Conservation (phyloP, 2,329 filamentous ascomycete species). For the Trichophyton mentagrophytes region DNA sequence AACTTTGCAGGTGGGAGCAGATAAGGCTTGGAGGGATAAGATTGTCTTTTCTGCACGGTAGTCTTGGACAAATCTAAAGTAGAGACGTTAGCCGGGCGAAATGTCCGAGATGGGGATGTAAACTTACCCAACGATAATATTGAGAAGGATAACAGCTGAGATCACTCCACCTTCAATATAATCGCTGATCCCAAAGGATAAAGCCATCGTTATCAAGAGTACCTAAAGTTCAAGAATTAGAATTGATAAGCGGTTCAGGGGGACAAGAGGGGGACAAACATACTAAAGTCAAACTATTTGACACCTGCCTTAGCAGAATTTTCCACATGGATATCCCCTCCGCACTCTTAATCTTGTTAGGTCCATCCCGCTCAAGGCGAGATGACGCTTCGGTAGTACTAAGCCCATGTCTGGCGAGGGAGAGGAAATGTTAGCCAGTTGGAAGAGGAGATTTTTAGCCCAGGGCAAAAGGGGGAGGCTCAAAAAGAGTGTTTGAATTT, state of each 20-base stretch:
- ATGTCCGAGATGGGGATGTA: not conserved
- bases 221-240: slow-evolving; percentile 37
- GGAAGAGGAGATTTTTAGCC: not conserved
- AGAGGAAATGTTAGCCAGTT: not conserved
- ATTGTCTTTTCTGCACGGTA: slow-evolving; percentile 44
- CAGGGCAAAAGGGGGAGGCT: not conserved
- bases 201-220: slow-evolving; percentile 60
- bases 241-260: not conserved
- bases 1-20: slow-evolving; percentile 39
- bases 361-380: slow-evolving; percentile 54
- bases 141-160: slow-evolving; percentile 45
- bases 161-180: slow-evolving; percentile 49
- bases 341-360: slow-evolving; percentile 59
- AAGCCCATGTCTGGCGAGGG: slow-evolving; percentile 45
- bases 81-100: not conserved
- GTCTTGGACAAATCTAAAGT: slow-evolving; percentile 39
- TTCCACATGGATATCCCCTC: slow-evolving; percentile 60
- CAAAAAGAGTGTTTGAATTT: not conserved
- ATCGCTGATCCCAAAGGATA: slow-evolving; percentile 43
- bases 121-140: slow-evolving; percentile 41
- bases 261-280: slow-evolving; percentile 12
- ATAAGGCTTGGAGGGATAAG: slow-evolving; percentile 38
- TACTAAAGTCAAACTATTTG: slow-evolving; percentile 61
- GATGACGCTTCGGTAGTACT: slow-evolving; percentile 48
- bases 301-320: slow-evolving; percentile 64